These are phyloP conservation scores for Castanea mollissima DNA, from an alignment of 306 rosid genomes.

Conservation along the genomic window DNA sequence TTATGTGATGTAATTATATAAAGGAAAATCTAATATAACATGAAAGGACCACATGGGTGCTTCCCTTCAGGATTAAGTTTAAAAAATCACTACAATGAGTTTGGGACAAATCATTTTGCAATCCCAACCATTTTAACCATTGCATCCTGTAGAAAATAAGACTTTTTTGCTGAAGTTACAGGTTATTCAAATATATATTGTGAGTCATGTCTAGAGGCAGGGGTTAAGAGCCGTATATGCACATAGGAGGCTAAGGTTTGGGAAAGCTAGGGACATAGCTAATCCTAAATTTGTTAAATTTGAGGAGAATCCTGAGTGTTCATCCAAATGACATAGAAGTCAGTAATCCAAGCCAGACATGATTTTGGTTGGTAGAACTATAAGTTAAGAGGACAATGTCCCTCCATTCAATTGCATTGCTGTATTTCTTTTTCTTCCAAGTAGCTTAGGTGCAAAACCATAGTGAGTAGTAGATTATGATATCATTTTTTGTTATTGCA, in stretches of 20 bases:
- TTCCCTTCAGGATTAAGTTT: background rate
- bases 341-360: background rate
- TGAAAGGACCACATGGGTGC: background rate
- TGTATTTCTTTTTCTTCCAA: background rate
- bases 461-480: background rate
- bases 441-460: background rate
- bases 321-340: too few species aligned
- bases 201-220: background rate
- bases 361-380: background rate
- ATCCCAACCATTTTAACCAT: background rate
- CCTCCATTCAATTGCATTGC: background rate
- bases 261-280: background rate
- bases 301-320: background rate
- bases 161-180: background rate
- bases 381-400: background rate
- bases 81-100: background rate
- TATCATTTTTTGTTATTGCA: background rate
- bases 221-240: too few species aligned
- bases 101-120: background rate
- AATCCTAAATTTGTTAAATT: background rate
- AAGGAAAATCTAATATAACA: background rate
- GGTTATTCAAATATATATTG: background rate
- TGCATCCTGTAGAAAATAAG: background rate
- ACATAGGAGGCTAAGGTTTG: too few species aligned
- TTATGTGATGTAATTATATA: too few species aligned